Percentiles rank a stretch among this genome's conserved stretches.
These are phyloP conservation scores for Kuraishia cidri DNA, from an alignment of 805 yeast genomes.

Conservation along the genomic window DNA sequence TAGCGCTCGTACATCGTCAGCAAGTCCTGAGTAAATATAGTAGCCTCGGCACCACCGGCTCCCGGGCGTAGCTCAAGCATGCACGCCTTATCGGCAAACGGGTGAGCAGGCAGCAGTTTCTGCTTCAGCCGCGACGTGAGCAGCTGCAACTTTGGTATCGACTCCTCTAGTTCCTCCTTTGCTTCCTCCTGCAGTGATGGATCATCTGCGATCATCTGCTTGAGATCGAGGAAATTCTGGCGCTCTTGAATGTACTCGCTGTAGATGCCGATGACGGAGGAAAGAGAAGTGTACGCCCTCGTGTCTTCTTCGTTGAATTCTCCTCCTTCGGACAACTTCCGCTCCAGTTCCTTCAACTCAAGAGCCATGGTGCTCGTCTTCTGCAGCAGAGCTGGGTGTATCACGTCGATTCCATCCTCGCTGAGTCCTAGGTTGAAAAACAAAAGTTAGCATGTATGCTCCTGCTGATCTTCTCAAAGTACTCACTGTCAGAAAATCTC, in stretches of 20 bases:
- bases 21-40: constrained; percentile 74
- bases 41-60: constrained; percentile 93
- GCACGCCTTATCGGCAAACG: constrained; percentile 69
- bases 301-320: constrained; percentile 38
- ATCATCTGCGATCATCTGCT: constrained; percentile 25
- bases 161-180: constrained; percentile 38
- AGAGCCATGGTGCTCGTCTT: constrained; percentile 32
- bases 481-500: no score
- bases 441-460: no score
- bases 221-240: constrained; percentile 22
- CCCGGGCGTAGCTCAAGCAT: constrained; percentile 88
- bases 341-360: constrained; percentile 33
- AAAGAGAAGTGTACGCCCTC: constrained; percentile 35
- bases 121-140: constrained; percentile 39
- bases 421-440: no score
- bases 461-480: no score
- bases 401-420: background rate
- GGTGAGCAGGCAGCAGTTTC: constrained; percentile 66
- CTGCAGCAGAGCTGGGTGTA: constrained; percentile 43
- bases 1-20: constrained; percentile 74
- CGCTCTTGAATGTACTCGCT: constrained; percentile 24
- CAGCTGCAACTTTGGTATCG: constrained; percentile 32
- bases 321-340: constrained; percentile 28
- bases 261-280: constrained; percentile 31
- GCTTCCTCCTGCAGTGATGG: constrained; percentile 51